Conservation (phyloP, 805 yeast genomes). For the Lachancea quebecensis region DNA sequence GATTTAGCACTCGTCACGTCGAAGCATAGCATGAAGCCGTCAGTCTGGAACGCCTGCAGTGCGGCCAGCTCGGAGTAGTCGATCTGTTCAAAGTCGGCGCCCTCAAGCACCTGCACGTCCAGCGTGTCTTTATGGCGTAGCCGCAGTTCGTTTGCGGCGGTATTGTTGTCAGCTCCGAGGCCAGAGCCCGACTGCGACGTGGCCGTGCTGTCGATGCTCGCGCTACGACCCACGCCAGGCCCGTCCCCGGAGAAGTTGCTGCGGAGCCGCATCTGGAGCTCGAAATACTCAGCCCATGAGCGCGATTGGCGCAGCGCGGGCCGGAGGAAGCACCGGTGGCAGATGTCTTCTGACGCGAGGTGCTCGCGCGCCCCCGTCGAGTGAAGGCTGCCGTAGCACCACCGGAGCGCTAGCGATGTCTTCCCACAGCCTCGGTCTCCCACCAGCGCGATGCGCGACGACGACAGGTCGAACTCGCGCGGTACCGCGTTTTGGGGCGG, state of each 20-base stretch:
- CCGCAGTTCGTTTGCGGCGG: background rate
- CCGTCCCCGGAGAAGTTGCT: background rate
- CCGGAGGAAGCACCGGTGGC: background rate
- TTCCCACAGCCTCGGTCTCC: constrained; percentile 24
- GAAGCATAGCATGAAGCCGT: constrained; percentile 26
- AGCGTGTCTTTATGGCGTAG: constrained; percentile 2
- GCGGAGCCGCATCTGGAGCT: background rate
- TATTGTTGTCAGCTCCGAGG: background rate
- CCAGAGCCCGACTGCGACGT: background rate
- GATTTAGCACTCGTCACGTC: constrained; percentile 20
- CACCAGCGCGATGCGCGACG: constrained; percentile 21
- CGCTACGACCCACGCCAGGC: no score
- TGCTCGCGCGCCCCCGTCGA: background rate
- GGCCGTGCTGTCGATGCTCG: background rate
- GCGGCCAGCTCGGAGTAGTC: constrained; percentile 19
- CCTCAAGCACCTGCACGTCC: constrained; percentile 22
- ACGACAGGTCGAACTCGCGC: constrained; percentile 16
- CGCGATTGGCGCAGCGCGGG: background rate
- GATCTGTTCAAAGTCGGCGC: constrained; percentile 17
- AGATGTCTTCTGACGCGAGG: background rate
- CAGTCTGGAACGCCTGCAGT: constrained; percentile 26
- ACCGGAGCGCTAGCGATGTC: constrained; percentile 20
- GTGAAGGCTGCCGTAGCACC: constrained; percentile 10
- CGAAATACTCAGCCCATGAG: background rate
- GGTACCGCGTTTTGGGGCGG: constrained; percentile 5